A percentile compares a stretch with the other conserved stretches of the same genome.
phyloP scores from a whole-genome alignment of 176 grass and related monocot genomes.

The Raddia distichophylla region DNA sequence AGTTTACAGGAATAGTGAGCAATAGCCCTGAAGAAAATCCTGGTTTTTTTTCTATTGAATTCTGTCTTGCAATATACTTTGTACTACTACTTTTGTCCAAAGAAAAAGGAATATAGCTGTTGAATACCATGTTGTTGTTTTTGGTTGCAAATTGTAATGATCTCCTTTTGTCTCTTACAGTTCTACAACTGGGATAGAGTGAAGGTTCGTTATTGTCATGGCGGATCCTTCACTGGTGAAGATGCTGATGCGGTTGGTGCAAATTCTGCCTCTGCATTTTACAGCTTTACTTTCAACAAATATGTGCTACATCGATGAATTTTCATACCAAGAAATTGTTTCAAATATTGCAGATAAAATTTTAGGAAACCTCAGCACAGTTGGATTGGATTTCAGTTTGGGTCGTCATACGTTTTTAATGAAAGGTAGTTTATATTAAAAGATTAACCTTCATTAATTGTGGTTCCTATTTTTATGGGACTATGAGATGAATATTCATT shows the following conservation, averaged over 20 bases:
- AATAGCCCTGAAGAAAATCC: slow-evolving; percentile 87
- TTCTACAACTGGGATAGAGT: slow-evolving; percentile 99
- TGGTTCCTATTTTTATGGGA: too few relatives aligned
- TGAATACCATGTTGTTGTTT: slow-evolving; percentile 6
- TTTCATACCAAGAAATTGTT: too few relatives aligned
- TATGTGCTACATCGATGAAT: background rate
- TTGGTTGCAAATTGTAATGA: background rate
- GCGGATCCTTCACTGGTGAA: slow-evolving; percentile 87
- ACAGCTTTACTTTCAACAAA: background rate
- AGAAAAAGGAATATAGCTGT: background rate
- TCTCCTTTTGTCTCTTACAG: slow-evolving; percentile 47
- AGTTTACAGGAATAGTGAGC: slow-evolving; percentile 87
- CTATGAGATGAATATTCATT: too few relatives aligned
- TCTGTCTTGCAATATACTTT: background rate
- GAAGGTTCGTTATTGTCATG: slow-evolving; percentile 93
- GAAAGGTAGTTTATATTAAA: too few relatives aligned
- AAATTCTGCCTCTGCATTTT: slow-evolving; percentile 10
- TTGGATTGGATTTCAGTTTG: too few relatives aligned
- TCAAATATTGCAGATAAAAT: too few relatives aligned
- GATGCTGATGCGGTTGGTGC: slow-evolving; percentile 68
- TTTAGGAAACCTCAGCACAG: too few relatives aligned
- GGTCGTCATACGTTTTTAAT: too few relatives aligned
- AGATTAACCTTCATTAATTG: too few relatives aligned
- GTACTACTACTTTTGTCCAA: background rate
- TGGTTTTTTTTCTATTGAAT: slow-evolving; percentile 52